Base-by-base conservation (phyloP, 2,329 filamentous ascomycete species). In the Arthrobotrys musiformis region DNA sequence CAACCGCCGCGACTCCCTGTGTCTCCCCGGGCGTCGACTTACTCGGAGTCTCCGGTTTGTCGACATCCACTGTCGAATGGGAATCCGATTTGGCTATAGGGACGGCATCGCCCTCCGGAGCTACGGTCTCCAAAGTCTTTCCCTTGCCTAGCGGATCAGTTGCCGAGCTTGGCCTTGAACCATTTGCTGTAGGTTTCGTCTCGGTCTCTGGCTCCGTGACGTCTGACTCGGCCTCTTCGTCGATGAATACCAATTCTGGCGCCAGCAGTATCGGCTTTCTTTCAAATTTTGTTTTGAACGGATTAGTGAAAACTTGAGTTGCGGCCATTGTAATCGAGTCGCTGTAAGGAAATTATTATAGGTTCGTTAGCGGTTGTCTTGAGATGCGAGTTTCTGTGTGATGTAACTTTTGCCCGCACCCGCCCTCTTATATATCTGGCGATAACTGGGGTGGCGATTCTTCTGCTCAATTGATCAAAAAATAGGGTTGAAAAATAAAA, bases 181-280 rank as follows among this genome's bases (percentile, higher is more conserved):
- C 48, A 35, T 70, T 37, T 6, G 48, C n/a, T 24, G 66, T n/a
- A n/a, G n/a, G 60, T 5, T 35, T 60, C 2, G 66, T 63, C 30
- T 76, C 66, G 1, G 60, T 60, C 13, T 77, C 73, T 19, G 58
- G 66, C 19, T 70, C 66, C 6, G 70, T 56, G 7, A 77, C 46
- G 13, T 58, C 54, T 7, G 54, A 58, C 6, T 64, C 66, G 15
- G 44, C 33, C 48, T 70, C 73, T 35, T 77, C 73, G 50, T 77
- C 73, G 24, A 77, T 77, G 24, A 77, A 77, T 11, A 77, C 66
- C 15, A 77, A 37, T 30, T 77, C 66, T n/a, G 66, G 54, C 19
- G 66, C 35, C 15, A 60, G 28, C 6, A 58, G 19, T 15, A 58
- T 58, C 54, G 72, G 72, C 13, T 60, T 77, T 50, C 64, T 70